Conservation (phyloP, 148 eudicot genomes). For the Rhododendron mucronatum region DNA sequence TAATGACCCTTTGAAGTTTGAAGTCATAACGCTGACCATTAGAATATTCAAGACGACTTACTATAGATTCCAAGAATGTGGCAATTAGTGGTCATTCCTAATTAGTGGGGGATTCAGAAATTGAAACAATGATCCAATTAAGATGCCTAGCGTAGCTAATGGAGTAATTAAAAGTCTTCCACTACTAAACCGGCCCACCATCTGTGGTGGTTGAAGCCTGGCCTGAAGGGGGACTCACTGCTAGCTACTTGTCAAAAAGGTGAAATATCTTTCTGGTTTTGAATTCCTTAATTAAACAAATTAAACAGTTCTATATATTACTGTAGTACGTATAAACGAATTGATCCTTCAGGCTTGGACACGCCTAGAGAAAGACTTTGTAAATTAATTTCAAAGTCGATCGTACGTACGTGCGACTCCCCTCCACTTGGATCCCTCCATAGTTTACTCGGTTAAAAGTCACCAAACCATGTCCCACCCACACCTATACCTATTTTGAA, state of each 20-base stretch:
- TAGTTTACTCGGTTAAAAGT: not conserved
- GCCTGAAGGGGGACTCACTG: too few species aligned
- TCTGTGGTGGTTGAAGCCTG: not conserved
- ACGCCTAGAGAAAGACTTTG: too few species aligned
- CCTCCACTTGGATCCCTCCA: not conserved
- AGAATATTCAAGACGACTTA: not conserved
- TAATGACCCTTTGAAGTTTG: not conserved
- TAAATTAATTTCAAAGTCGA: not conserved
- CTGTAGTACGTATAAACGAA: not conserved
- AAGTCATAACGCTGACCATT: not conserved
- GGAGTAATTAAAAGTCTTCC: not conserved
- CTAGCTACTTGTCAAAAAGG: not conserved
- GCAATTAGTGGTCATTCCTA: not conserved
- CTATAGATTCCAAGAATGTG: not conserved
- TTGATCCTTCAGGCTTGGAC: not conserved
- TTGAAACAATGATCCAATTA: not conserved
- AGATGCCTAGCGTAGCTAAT: not conserved
- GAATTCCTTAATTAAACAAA: not conserved
- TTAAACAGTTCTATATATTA: too few species aligned
- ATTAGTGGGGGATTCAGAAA: not conserved
- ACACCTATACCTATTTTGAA: not conserved
- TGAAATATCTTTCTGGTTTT: not conserved
- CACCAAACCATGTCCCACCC: not conserved
- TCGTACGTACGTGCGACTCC: too few species aligned
- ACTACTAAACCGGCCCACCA: not conserved